Percentiles rank a stretch among this genome's conserved stretches.
Evolutionary conservation across 2,329 filamentous ascomycete genomes (phyloP).

Genomic region (Cordyceps cateniannulata): DNA sequence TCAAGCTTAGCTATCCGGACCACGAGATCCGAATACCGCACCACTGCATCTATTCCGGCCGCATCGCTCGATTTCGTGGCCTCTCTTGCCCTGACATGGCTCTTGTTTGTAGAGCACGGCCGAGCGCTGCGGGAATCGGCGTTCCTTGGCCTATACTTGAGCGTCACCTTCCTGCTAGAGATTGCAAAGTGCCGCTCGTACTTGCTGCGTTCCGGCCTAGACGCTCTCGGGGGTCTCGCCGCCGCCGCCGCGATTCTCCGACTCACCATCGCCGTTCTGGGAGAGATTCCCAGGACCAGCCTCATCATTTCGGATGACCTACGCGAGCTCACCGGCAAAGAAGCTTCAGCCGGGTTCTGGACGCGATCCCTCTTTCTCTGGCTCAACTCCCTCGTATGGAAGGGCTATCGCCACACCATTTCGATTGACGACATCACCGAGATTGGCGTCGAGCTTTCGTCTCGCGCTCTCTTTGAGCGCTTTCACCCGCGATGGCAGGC

Average conservation of each 20-base stretch:
- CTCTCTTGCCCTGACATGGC: neutral
- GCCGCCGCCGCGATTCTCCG: slow-evolving; percentile 22
- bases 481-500: neutral
- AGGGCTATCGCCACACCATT: neutral
- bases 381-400: neutral
- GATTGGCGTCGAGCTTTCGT: slow-evolving; percentile 1
- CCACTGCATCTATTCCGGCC: neutral
- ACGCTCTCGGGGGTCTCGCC: slow-evolving; percentile 22
- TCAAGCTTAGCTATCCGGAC: neutral
- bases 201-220: slow-evolving; percentile 23
- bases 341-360: neutral
- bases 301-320: neutral
- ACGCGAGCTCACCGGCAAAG: neutral
- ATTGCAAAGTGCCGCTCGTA: slow-evolving; percentile 26
- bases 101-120: slow-evolving; percentile 22
- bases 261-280: slow-evolving; percentile 22
- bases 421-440: neutral
- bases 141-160: slow-evolving; percentile 26
- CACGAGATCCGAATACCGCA: neutral
- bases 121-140: slow-evolving; percentile 26
- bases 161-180: slow-evolving; percentile 27
- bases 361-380: neutral
- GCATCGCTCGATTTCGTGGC: neutral
- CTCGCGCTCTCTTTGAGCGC: neutral
- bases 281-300: slow-evolving; percentile 23